Base-by-base conservation (phyloP, 176 grass and related monocot genomes). In the Aegilops longissima region DNA sequence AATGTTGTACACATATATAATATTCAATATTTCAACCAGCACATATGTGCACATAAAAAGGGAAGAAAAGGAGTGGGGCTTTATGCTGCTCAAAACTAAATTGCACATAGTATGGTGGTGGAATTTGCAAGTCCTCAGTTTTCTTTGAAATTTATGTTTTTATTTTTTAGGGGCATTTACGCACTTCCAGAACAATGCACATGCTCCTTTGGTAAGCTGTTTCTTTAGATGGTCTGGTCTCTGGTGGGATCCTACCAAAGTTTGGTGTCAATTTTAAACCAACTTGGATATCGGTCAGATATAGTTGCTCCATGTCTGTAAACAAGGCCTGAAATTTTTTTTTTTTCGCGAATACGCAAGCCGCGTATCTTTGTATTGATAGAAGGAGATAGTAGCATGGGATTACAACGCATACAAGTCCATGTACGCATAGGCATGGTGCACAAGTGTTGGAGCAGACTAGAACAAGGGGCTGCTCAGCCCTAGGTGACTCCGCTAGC, bases 1-100 rank as follows among this genome's bases (percentile, higher is more conserved):
- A 89, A 67, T 70, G 71, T 79, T 94, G 84, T 93, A 88, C 59
- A 80, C 18, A 42, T 13, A 44, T 78, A 83, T 70, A 31, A 30
- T 23, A 56, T 71, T 88, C n/a, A 81, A 87, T 89, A 73, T 25
- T 78, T 67, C 45, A 84, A 25, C 34, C 17, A 47, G 54, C 42
- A 80, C 12, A 39, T 35, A 30, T 13, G 30, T 80, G 59, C 66
- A 90, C 8, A 20, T 33, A 42, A 51, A 87, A 40, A 17, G 20
- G 58, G 2, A 23, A 36, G 76, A 76, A 64, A 25, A 2, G 16
- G 13, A 66, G 23, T 75, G 25, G 18, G 47, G 11, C 45, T 78
- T 84, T 66, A 63, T 87, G 65, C 83, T 67, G 31, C 56, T 65
- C 70, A 34, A 82, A 67, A 86, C 51, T 81, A 47, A 82, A 82